phyloP scores from a whole-genome alignment of 805 yeast genomes.

The Priceomyces carsonii region DNA sequence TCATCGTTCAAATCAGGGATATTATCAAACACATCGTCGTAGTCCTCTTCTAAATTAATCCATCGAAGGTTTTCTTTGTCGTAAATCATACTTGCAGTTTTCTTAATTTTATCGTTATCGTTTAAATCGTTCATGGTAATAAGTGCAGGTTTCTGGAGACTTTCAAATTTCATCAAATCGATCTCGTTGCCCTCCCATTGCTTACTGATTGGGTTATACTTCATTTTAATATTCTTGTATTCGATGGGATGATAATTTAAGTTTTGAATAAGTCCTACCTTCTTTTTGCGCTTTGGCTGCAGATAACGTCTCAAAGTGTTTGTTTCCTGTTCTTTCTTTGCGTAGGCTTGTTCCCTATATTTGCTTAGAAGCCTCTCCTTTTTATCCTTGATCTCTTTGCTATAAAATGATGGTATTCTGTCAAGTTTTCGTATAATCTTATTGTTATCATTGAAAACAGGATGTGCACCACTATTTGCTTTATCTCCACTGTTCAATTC shows the following conservation, averaged over 20 bases:
- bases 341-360: constrained; percentile 28
- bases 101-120: constrained; percentile 12
- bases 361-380: constrained; percentile 31
- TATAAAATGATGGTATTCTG: constrained; percentile 43
- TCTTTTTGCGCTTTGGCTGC: constrained; percentile 12
- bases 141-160: constrained; percentile 35
- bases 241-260: constrained; percentile 20
- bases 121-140: constrained; percentile 31
- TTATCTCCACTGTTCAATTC: constrained; percentile 22
- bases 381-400: constrained; percentile 15
- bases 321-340: constrained; percentile 15
- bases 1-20: constrained; percentile 43
- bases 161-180: constrained; percentile 54
- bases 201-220: constrained; percentile 50
- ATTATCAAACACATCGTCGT: constrained; percentile 47
- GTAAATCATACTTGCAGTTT: constrained; percentile 51
- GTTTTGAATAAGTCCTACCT: constrained; percentile 32
- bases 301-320: constrained; percentile 2
- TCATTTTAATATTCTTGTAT: constrained; percentile 40
- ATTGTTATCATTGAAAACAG: constrained; percentile 32
- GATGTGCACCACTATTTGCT: constrained; percentile 17
- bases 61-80: constrained; percentile 59
- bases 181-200: constrained; percentile 70
- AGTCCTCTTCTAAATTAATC: constrained; percentile 49
- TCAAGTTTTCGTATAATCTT: constrained; percentile 37